phyloP scores from a whole-genome alignment of 345 rosid genomes.

The Hypericum androsaemum region DNA sequence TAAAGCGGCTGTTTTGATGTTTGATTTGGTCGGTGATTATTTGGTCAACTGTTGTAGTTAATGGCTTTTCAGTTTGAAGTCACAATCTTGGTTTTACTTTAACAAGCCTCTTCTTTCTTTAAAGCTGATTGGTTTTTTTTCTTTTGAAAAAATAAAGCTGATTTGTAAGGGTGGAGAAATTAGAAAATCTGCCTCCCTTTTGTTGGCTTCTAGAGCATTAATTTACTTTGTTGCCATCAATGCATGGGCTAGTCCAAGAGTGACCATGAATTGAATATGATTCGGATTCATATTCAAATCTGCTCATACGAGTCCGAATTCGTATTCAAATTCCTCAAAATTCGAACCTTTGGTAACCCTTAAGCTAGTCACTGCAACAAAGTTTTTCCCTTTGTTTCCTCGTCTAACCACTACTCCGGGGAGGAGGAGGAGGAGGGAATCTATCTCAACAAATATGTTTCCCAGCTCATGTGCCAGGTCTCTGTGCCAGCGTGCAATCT shows the following conservation, averaged over 20 bases:
- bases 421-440: conserved; percentile 16
- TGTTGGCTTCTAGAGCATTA: background rate
- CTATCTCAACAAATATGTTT: conserved; percentile 26
- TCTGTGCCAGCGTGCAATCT: conserved; percentile 1
- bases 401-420: too few relatives aligned
- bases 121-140: conserved; percentile 13
- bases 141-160: too few relatives aligned
- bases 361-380: too few relatives aligned
- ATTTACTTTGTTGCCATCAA: conserved; percentile 5
- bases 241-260: background rate
- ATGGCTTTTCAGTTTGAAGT: conserved; percentile 9
- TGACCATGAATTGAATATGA: too few relatives aligned
- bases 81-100: conserved; percentile 13
- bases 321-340: too few relatives aligned
- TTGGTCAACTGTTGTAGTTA: background rate
- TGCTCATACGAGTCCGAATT: too few relatives aligned
- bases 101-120: conserved; percentile 3
- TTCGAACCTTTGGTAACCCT: too few relatives aligned
- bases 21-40: conserved; percentile 6
- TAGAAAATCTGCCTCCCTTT: background rate
- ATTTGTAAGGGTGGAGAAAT: conserved; percentile 7
- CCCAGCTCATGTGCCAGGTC: conserved; percentile 49
- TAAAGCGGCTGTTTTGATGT: background rate
- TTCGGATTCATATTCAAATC: too few relatives aligned
- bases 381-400: too few relatives aligned